Conservation (phyloP, 495 filamentous ascomycete genomes). For the Trichoderma virens region DNA sequence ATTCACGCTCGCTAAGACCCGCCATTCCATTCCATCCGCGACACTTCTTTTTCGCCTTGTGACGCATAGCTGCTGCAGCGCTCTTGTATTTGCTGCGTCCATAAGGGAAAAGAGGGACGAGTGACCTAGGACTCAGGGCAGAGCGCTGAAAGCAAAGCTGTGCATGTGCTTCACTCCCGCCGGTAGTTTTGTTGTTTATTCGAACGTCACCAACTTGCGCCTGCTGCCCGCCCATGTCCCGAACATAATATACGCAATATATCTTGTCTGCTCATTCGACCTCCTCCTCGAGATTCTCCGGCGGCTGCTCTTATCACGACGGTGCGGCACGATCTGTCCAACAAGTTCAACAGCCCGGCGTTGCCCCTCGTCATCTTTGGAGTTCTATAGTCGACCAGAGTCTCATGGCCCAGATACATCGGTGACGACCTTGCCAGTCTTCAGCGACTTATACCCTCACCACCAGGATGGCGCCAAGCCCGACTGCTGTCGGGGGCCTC, state of each 20-base stretch:
- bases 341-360: not conserved
- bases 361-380: not conserved
- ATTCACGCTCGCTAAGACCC: slow-evolving; percentile 5
- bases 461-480: slow-evolving; percentile 59
- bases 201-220: not conserved
- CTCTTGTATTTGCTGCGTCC: not conserved
- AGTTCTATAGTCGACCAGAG: not conserved
- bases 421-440: slow-evolving; percentile 5
- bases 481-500: slow-evolving; percentile 59
- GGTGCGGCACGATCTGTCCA: not conserved
- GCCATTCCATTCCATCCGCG: not conserved
- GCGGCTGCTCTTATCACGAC: not conserved
- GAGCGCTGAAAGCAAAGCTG: not conserved
- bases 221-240: not conserved
- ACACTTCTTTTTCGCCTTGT: not conserved
- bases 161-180: not conserved
- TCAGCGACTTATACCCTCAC: not conserved
- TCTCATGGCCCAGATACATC: slow-evolving; percentile 3
- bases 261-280: not conserved
- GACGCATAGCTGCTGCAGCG: not conserved
- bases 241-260: not conserved
- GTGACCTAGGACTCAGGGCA: not conserved
- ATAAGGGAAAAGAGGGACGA: not conserved
- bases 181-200: not conserved
- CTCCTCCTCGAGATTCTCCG: not conserved